Evolutionary conservation across 2,329 filamentous ascomycete genomes (phyloP).

Genomic region (Trichoderma breve): DNA sequence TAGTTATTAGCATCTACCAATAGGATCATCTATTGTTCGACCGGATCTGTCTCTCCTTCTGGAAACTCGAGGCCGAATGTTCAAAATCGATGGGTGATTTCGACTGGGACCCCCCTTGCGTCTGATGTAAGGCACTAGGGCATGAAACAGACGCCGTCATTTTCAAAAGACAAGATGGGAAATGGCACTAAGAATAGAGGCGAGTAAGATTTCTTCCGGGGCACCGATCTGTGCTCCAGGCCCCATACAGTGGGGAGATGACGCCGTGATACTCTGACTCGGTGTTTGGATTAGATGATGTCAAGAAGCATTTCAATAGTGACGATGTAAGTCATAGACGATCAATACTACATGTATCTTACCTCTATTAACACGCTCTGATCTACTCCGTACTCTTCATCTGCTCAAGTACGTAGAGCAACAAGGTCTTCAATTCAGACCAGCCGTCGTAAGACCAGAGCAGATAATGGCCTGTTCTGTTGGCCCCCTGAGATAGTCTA

Average conservation of each 20-base stretch:
- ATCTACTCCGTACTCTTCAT: not conserved
- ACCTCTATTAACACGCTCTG: not conserved
- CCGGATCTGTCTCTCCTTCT: not conserved
- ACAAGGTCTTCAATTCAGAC: not conserved
- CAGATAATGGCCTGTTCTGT: not conserved
- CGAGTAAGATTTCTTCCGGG: not conserved
- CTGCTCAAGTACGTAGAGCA: not conserved
- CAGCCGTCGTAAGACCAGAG: not conserved
- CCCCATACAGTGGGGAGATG: not conserved
- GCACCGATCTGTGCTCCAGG: constrained; percentile 1
- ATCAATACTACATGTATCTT: not conserved
- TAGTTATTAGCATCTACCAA: not conserved
- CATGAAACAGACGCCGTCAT: constrained; percentile 24
- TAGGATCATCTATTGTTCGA: not conserved
- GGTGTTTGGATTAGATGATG: not conserved
- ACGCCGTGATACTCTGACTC: not conserved
- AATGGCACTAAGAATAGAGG: not conserved
- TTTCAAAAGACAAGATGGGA: constrained; percentile 3
- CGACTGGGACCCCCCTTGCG: not conserved
- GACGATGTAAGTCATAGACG: not conserved
- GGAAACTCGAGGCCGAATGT: not conserved
- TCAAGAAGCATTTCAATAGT: not conserved
- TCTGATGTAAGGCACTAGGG: constrained; percentile 3
- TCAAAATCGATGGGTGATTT: not conserved
- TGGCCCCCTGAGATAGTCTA: not conserved